Evolutionary conservation across 805 yeast species (phyloP).

Genomic region (Zygosaccharomyces pseudorouxii): DNA sequence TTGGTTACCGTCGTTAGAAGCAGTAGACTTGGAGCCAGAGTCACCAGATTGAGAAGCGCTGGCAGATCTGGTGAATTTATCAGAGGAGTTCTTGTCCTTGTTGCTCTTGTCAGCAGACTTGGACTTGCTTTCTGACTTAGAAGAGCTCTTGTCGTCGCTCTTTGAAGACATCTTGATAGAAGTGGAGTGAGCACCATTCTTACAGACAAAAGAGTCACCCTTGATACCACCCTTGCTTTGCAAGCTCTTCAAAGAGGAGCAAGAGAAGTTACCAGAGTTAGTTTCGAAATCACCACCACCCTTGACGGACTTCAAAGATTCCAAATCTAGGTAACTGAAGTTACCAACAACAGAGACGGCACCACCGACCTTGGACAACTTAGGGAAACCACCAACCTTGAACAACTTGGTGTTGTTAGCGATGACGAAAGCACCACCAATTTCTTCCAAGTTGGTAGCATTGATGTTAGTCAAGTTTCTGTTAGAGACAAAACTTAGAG

Average conservation of each 20-base stretch:
- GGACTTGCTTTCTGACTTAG: constrained; percentile 31
- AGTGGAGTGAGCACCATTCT: constrained; percentile 53
- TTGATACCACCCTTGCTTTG: constrained; percentile 77
- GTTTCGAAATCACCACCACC: constrained; percentile 91
- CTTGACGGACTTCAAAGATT: constrained; percentile 66
- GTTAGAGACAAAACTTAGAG: constrained; percentile 73
- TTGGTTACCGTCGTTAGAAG: constrained; percentile 11
- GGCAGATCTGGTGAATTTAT: constrained; percentile 39
- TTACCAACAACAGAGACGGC: constrained; percentile 78
- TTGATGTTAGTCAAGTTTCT: constrained; percentile 62
- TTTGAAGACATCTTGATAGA: constrained; percentile 37
- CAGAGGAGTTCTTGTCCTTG: constrained; percentile 30
- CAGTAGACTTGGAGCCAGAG: constrained; percentile 6
- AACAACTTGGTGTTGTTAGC: constrained; percentile 81
- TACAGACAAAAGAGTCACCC: constrained; percentile 83
- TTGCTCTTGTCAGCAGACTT: constrained; percentile 17
- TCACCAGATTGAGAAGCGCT: constrained; percentile 14
- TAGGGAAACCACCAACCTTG: constrained; percentile 66
- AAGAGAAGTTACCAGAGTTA: constrained; percentile 65
- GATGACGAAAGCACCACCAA: constrained; percentile 93
- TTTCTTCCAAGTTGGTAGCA: constrained; percentile 61
- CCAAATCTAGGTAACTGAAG: constrained; percentile 74
- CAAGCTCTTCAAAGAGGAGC: constrained; percentile 67
- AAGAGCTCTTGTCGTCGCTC: constrained; percentile 20
- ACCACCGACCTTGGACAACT: constrained; percentile 75